Evolutionary conservation across 805 yeast genomes (phyloP).

Genomic region (Ogataea paraovalis): DNA sequence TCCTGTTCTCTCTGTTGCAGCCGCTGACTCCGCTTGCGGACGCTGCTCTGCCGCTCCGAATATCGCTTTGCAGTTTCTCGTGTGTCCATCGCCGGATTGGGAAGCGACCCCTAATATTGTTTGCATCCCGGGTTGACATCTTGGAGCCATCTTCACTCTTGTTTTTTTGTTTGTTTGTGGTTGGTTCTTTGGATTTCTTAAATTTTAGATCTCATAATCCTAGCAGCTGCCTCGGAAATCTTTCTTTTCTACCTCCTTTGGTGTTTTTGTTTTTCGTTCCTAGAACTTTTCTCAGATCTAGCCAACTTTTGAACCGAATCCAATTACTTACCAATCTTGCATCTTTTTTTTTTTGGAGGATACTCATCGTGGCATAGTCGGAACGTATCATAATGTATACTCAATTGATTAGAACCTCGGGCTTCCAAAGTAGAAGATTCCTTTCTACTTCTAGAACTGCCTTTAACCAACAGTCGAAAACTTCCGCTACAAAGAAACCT

Average conservation of each 20-base stretch:
- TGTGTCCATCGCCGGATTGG: not conserved
- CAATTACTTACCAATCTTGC: too few relatives aligned
- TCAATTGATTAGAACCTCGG: conserved; percentile 1
- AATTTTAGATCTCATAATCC: too few relatives aligned
- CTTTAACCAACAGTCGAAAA: not conserved
- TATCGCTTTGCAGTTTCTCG: too few relatives aligned
- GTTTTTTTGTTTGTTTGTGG: not conserved
- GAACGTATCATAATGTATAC: not conserved
- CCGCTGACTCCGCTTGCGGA: not conserved
- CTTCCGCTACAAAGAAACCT: conserved; percentile 5
- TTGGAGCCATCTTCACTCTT: not conserved
- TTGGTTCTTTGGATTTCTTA: too few relatives aligned
- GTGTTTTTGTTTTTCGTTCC: not conserved
- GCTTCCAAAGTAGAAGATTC: conserved; percentile 3
- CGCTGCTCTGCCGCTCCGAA: not conserved
- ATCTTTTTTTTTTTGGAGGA: not conserved
- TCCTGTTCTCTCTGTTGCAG: not conserved
- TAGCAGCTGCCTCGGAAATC: too few relatives aligned
- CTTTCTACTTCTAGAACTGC: not conserved
- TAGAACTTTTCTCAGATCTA: not conserved
- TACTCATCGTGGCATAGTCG: not conserved
- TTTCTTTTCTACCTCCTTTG: not conserved
- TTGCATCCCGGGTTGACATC: not conserved
- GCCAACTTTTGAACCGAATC: not conserved
- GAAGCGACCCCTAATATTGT: not conserved